A percentile compares a stretch with the other conserved stretches of the same genome.
These are phyloP conservation scores for Xylaria sp. DNA, from an alignment of 2,329 filamentous ascomycete species.

Conservation along the genomic window DNA sequence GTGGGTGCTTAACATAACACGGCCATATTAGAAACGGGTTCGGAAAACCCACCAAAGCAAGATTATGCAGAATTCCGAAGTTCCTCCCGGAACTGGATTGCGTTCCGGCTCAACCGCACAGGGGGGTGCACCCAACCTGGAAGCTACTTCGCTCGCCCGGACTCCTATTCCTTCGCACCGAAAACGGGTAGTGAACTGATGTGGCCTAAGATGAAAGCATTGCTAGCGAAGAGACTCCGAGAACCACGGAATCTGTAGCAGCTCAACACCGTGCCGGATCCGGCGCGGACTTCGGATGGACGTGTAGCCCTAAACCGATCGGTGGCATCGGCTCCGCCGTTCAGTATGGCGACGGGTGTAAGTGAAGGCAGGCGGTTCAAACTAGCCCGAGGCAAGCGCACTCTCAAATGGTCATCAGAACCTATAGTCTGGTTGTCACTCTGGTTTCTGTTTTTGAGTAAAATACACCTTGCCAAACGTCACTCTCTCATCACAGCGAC, in stretches of 20 bases:
- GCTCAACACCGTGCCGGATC: neutral
- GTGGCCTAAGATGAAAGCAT: neutral
- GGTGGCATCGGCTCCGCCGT: neutral
- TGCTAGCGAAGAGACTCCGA: neutral
- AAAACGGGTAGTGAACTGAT: neutral
- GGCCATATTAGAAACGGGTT: neutral
- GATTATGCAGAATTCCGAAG: neutral
- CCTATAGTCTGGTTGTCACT: neutral
- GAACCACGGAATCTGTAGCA: neutral
- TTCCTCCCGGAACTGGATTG: conserved; percentile 5
- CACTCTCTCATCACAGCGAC: neutral
- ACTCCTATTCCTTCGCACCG: neutral
- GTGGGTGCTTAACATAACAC: neutral
- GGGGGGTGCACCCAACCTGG: neutral
- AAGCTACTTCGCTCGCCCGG: neutral
- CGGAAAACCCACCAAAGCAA: neutral
- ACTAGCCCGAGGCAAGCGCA: neutral
- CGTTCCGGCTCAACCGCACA: neutral
- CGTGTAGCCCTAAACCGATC: neutral
- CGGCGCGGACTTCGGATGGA: conserved; percentile 5
- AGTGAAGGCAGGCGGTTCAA: neutral
- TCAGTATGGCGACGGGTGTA: neutral
- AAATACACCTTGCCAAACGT: neutral
- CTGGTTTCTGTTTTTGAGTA: neutral
- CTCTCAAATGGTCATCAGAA: neutral